Evolutionary conservation across 1,139 yeast genomes (phyloP), one percentile per base, ranked within the genome.

Genomic region (Saccharomycopsis hybrid): DNA sequence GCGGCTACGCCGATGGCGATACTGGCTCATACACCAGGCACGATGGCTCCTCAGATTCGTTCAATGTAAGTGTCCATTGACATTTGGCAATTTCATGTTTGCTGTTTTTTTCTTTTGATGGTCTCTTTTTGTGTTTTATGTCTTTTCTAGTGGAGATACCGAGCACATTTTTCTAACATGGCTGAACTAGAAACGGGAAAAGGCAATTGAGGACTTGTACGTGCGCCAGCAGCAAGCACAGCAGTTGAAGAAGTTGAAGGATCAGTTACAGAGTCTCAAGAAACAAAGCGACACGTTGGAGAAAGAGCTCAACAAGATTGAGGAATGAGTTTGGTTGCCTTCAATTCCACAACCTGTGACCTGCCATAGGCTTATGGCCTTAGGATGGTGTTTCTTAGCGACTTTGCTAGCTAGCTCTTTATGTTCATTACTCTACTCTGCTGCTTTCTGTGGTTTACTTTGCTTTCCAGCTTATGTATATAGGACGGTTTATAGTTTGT

Each of bases 171-270:
- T 43, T 29, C 39, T 13, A 41, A 33, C 28, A 13, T 18, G 18
- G 18, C 18, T 18, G 18, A 18, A 18, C 40, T 31, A 37, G 41
- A 32, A 47, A 29, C 46, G 49, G 3, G 54, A 51, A 37, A 51
- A 49, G 41, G 54, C 54, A 5, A 40, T 39, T 11, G 54, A 51
- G 31, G 49, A 51, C 30, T 41, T 32, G 11, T 51, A 51, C 35
- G 48, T 49, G 24, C 49, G 36, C 39, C 24, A 49, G 36, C 44
- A 40, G 2, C 44, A 45, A 44, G 42, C 42, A 5, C 42, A 49
- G 29, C 2, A 32, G 27, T 29, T 51, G 8, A 43, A 48, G 2
- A 31, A 9, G 7, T 49, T 51, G 38, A 51, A 42, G 41, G 5
- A 25, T 3, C 27, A 31, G 25, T 31, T 48, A 9, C 35, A 39